Evolutionary conservation across 108 stramenopile genomes (phyloP), one percentile per base, ranked within the genome.

Genomic region (Nitzschia sp.): DNA sequence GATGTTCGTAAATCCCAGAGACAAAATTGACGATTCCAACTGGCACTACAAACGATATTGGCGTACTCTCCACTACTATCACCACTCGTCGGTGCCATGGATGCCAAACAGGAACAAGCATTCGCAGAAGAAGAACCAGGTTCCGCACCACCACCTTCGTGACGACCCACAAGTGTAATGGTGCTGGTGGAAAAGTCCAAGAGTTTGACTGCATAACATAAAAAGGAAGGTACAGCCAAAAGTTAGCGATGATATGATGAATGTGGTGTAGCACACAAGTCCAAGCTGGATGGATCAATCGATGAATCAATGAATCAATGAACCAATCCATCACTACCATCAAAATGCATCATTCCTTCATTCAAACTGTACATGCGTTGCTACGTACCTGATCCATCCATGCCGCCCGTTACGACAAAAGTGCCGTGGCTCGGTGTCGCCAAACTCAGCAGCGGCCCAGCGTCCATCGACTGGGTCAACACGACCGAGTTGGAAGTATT

Each of bases 361-460:
- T 44, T 9, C 25, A 3, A 27, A 54, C 23, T 27, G 27, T 16
- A 27, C 25, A 48, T 35, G 52, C 19, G 32, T 55, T 2, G 27
- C 47, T 44, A 16, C 45, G 34, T 65, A 65, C 68, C 69, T 15
- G 79, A 64, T 4, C 93, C 93, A 58, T 88, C 85, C 45, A 90
- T 58, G 0, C 90, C 89, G 9, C 93, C 93, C 25, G 85, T 76
- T 23, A 71, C 81, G 3, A 94, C 19, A 4, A 50, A 29, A 1
- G 44, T 57, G 30, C 62, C 32, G 29, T 38, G 28, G 30, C 34
- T 30, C 3, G 46, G 31, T 30, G 61, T 59, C 0, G 88, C 85
- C 69, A 94, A 53, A 73, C 77, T 72, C 28, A 94, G 63, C 46
- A 94, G 66, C 1, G 93, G 90, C 2, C 93, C 91, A 8, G 74